These are phyloP conservation scores for Pyrrhoderma lamaoense DNA, from an alignment of 1,284 basidiomycete species.

Conservation along the genomic window DNA sequence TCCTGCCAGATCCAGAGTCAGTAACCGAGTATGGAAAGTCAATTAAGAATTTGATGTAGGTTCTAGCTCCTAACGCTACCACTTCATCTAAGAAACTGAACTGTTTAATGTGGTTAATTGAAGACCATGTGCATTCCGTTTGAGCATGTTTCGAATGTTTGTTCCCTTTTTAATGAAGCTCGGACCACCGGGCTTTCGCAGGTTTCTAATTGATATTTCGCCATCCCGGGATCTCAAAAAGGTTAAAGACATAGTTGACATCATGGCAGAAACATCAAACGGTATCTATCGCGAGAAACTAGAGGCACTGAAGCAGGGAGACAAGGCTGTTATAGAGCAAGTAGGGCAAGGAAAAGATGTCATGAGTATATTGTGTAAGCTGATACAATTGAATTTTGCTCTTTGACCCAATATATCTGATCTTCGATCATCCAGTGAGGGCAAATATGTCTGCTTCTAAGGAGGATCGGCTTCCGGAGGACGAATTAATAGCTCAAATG, in stretches of 20 bases:
- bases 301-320: constrained; percentile 11
- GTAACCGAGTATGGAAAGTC: constrained; percentile 17
- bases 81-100: not conserved
- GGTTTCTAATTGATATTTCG: constrained; percentile 15
- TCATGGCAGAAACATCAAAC: constrained; percentile 16
- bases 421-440: constrained; percentile 9
- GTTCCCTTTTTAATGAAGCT: constrained; percentile 14
- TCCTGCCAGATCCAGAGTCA: constrained; percentile 12
- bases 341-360: constrained; percentile 18
- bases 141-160: constrained; percentile 19
- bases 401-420: too few relatives aligned
- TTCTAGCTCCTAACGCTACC: not conserved
- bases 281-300: constrained; percentile 17
- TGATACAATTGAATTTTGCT: not conserved
- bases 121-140: constrained; percentile 15
- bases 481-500: constrained; percentile 18
- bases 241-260: constrained; percentile 16
- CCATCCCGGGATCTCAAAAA: constrained; percentile 15
- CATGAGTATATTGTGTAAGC: constrained; percentile 18
- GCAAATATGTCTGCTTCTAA: constrained; percentile 13
- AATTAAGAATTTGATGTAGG: constrained; percentile 18
- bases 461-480: constrained; percentile 16
- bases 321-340: constrained; percentile 11
- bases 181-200: constrained; percentile 14
- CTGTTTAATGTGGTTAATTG: not conserved